These are phyloP conservation scores for Saccharomycopsis hybrid DNA, from an alignment of 1,139 yeast genomes.

Conservation along the genomic window DNA sequence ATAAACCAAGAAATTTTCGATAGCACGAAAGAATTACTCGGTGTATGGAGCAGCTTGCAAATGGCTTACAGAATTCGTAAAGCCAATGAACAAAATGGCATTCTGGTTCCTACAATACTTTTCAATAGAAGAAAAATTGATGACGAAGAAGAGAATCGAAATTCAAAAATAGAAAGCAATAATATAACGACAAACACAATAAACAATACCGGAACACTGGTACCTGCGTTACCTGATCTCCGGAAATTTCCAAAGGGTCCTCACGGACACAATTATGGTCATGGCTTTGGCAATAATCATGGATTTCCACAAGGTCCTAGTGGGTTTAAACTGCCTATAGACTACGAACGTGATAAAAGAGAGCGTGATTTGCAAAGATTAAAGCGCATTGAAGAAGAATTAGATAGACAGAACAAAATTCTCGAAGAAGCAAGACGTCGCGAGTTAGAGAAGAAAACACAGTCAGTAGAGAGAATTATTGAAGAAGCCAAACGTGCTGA, in stretches of 20 bases:
- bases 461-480: slow-evolving; percentile 21
- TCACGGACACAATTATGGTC: not conserved
- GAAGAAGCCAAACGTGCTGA: slow-evolving; percentile 23
- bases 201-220: not conserved
- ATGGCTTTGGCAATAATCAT: too few relatives aligned
- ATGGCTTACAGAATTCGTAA: slow-evolving; percentile 84
- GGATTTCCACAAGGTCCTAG: too few relatives aligned
- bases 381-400: slow-evolving; percentile 27
- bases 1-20: slow-evolving; percentile 33
- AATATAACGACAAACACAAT: too few relatives aligned
- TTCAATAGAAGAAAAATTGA: slow-evolving; percentile 10
- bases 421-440: slow-evolving; percentile 14
- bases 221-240: not conserved
- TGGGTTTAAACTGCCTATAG: too few relatives aligned
- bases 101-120: not conserved
- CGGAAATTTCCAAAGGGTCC: not conserved
- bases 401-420: slow-evolving; percentile 20
- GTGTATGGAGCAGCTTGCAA: slow-evolving; percentile 68
- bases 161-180: slow-evolving; percentile 1
- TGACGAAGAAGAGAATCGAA: not conserved
- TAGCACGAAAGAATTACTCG: slow-evolving; percentile 42
- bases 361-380: slow-evolving; percentile 8
- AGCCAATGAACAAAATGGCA: slow-evolving; percentile 14
- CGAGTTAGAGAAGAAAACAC: slow-evolving; percentile 6
- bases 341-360: slow-evolving; percentile 7